Conservation (phyloP, 1,284 basidiomycete species). For the Microbotryum silenes-acaulis region DNA sequence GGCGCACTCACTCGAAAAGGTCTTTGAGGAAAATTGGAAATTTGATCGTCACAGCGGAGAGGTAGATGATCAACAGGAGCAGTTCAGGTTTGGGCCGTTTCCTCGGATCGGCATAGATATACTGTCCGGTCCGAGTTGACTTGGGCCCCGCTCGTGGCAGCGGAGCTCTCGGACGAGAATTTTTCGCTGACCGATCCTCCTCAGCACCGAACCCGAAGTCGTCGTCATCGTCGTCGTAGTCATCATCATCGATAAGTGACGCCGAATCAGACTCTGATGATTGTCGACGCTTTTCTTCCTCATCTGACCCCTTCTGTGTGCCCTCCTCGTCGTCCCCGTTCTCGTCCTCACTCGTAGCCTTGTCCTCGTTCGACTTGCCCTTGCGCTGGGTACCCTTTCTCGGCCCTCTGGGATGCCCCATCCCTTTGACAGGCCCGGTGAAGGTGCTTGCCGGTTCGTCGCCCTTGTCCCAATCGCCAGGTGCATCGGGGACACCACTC, state of each 20-base stretch:
- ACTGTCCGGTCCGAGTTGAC: background rate
- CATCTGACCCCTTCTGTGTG: background rate
- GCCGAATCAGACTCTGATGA: background rate
- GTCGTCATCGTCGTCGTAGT: background rate
- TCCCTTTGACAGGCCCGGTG: conserved; percentile 15
- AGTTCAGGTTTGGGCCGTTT: conserved; percentile 13
- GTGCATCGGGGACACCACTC: conserved; percentile 7
- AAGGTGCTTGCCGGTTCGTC: conserved; percentile 22
- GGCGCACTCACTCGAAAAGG: conserved; percentile 26
- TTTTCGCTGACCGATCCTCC: background rate
- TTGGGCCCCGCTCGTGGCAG: background rate
- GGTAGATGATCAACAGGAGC: conserved; percentile 31
- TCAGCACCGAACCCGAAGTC: conserved; percentile 3
- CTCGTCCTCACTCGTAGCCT: background rate
- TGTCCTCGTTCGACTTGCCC: background rate
- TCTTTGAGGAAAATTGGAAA: conserved; percentile 33
- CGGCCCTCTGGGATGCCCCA: conserved; percentile 3
- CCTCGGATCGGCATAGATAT: conserved; percentile 15
- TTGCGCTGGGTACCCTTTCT: background rate
- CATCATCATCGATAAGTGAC: background rate
- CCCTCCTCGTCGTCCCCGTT: background rate
- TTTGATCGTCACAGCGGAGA: conserved; percentile 27
- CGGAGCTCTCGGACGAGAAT: conserved; percentile 9
- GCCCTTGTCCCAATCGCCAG: conserved; percentile 13
- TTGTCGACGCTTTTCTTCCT: background rate